Conservation (phyloP, 2,329 filamentous ascomycete genomes). For the Diplodia scrobiculata region DNA sequence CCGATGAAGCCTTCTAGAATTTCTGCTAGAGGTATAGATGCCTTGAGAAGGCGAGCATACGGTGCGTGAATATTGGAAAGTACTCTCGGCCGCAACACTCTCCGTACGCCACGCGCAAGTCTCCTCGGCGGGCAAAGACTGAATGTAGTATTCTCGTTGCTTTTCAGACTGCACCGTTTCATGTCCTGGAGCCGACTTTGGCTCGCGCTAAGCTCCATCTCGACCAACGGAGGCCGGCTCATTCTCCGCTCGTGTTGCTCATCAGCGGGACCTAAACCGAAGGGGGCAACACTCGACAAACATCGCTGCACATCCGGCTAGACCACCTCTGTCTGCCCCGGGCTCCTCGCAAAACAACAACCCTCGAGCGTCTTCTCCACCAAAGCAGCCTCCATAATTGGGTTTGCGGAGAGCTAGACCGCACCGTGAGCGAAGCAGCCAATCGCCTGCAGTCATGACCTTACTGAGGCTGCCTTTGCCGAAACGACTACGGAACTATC, state of each 20-base stretch:
- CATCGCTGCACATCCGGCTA: neutral
- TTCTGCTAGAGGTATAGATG: neutral
- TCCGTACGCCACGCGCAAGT: neutral
- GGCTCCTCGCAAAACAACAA: neutral
- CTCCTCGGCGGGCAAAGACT: neutral
- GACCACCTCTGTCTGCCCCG: neutral
- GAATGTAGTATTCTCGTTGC: neutral
- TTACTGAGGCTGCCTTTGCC: neutral
- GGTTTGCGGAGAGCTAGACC: neutral
- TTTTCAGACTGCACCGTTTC: neutral
- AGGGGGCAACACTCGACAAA: neutral
- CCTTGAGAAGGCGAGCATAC: neutral
- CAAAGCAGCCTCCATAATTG: neutral
- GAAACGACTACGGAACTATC: neutral
- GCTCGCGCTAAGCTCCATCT: conserved; percentile 4
- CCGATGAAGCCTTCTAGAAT: neutral
- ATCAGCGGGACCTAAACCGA: neutral
- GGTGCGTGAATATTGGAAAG: no score
- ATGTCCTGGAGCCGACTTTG: neutral
- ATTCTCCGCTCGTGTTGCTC: neutral
- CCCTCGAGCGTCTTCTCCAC: neutral
- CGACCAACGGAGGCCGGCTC: neutral
- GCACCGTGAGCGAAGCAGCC: neutral
- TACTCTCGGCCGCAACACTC: no score
- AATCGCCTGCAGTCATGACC: neutral